Percentiles rank a stretch among this genome's conserved stretches.
These are phyloP conservation scores for Saccharomycopsis oosterbeekiorum DNA, from an alignment of 805 yeast species.

Conservation along the genomic window DNA sequence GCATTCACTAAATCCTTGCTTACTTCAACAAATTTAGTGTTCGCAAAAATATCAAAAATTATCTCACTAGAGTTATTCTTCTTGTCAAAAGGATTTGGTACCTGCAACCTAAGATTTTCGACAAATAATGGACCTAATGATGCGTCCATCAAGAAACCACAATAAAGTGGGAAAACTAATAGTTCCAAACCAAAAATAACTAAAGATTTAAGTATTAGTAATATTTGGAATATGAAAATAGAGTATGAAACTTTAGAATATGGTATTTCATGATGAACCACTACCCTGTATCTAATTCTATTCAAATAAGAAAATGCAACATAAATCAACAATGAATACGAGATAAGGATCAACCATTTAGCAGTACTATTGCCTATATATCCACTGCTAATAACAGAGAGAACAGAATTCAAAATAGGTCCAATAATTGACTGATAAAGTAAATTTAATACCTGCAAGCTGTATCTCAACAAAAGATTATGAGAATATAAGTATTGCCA, in stretches of 20 bases:
- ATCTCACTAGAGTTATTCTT: neutral
- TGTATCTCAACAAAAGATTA: neutral
- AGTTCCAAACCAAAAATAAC: slow-evolving; percentile 68
- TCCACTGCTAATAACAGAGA: neutral
- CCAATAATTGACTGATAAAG: slow-evolving; percentile 6
- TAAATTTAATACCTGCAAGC: slow-evolving; percentile 2
- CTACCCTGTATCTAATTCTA: neutral
- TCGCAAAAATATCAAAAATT: slow-evolving; percentile 5
- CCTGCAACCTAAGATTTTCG: slow-evolving; percentile 8
- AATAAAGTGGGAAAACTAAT: slow-evolving; percentile 74
- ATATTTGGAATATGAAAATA: slow-evolving; percentile 28
- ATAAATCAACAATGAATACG: slow-evolving; percentile 28
- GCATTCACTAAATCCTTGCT: neutral
- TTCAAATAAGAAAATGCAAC: slow-evolving; percentile 18
- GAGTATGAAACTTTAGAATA: slow-evolving; percentile 26
- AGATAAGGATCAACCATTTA: slow-evolving; percentile 15
- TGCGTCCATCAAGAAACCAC: slow-evolving; percentile 70
- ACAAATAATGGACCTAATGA: slow-evolving; percentile 51
- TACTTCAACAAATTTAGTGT: neutral
- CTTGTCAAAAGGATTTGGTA: slow-evolving; percentile 10
- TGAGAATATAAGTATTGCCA: neutral
- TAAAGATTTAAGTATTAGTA: slow-evolving; percentile 65
- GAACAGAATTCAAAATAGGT: slow-evolving; percentile 20
- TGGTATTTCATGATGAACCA: neutral
- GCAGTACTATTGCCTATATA: neutral